Evolutionary conservation across 2,329 filamentous ascomycete species (phyloP).

Genomic region (Septoria petroselini): DNA sequence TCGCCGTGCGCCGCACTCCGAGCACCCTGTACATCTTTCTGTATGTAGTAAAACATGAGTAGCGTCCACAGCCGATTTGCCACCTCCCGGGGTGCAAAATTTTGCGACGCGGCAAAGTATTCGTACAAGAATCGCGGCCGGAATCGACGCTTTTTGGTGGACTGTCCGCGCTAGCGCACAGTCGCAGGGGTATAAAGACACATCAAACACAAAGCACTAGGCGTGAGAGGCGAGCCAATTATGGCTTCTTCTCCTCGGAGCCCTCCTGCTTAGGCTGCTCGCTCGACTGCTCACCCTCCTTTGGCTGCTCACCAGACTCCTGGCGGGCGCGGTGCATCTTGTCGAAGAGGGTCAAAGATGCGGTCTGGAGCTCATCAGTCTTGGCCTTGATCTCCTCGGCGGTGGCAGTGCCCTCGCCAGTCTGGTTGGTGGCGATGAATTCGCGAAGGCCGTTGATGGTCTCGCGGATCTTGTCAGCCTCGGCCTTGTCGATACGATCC

Average conservation of each 20-base stretch:
- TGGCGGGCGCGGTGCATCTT: constrained; percentile 98
- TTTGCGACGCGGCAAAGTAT: neutral
- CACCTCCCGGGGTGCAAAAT: neutral
- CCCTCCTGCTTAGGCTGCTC: constrained; percentile 43
- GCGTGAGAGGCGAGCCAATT: constrained; percentile 32
- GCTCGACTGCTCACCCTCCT: constrained; percentile 46
- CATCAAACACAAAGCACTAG: constrained; percentile 18
- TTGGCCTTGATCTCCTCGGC: constrained; percentile 96
- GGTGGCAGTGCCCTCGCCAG: constrained; percentile 80
- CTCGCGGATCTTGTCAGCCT: constrained; percentile 89
- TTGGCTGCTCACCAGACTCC: constrained; percentile 44
- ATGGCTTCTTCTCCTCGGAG: constrained; percentile 70
- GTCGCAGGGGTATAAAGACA: constrained; percentile 27
- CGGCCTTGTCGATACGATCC: constrained; percentile 93
- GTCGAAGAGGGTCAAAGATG: constrained; percentile 94
- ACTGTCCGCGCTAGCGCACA: constrained; percentile 16
- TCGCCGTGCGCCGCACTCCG: constrained; percentile 13
- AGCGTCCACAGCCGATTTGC: constrained; percentile 2
- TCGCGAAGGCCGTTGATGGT: constrained; percentile 84
- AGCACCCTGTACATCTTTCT: constrained; percentile 13
- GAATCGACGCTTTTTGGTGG: constrained; percentile 24
- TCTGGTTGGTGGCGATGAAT: constrained; percentile 90
- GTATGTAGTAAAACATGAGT: constrained; percentile 15
- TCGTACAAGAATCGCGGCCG: constrained; percentile 9
- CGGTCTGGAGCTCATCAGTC: constrained; percentile 95